Percentiles rank a stretch among this genome's conserved stretches.
These are phyloP conservation scores for Lasiodiplodia theobromae DNA, from an alignment of 2,329 filamentous ascomycete genomes.

Conservation along the genomic window DNA sequence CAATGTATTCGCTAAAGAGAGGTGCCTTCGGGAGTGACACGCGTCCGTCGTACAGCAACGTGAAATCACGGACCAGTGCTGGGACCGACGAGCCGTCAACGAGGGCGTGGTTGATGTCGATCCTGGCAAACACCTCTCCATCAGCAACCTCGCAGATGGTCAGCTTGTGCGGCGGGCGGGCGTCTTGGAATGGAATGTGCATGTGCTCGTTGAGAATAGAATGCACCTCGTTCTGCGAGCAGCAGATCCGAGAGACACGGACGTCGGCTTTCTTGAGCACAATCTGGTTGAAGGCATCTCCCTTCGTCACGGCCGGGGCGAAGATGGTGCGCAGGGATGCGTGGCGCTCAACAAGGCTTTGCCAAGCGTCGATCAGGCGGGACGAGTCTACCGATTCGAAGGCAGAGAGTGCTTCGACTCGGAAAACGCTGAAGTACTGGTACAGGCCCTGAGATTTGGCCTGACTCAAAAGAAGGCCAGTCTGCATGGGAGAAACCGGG, in stretches of 20 bases:
- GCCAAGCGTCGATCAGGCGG: constrained; percentile 45
- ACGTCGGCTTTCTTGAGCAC: constrained; percentile 32
- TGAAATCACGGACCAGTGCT: constrained; percentile 56
- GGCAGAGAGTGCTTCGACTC: neutral
- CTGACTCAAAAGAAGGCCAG: constrained; percentile 24
- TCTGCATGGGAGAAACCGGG: constrained; percentile 27
- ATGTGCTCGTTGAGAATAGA: constrained; percentile 36
- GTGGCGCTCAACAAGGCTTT: constrained; percentile 45
- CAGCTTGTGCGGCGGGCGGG: constrained; percentile 49
- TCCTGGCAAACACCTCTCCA: constrained; percentile 33
- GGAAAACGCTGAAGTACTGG: constrained; percentile 8
- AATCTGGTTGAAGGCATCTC: constrained; percentile 42
- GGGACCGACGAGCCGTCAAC: constrained; percentile 61
- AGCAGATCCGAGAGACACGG: constrained; percentile 26
- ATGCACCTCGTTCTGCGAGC: constrained; percentile 17
- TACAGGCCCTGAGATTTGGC: constrained; percentile 13
- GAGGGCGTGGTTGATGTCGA: constrained; percentile 61
- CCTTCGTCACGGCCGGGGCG: constrained; percentile 42
- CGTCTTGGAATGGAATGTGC: constrained; percentile 36
- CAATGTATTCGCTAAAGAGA: constrained; percentile 49
- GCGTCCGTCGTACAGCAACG: constrained; percentile 53
- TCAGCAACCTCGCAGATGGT: neutral
- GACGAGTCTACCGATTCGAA: constrained; percentile 35
- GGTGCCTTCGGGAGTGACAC: constrained; percentile 42
- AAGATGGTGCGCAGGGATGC: constrained; percentile 43